Conservation (phyloP, 1,139 yeast genomes). For the Saccharomyces pastorianus region DNA sequence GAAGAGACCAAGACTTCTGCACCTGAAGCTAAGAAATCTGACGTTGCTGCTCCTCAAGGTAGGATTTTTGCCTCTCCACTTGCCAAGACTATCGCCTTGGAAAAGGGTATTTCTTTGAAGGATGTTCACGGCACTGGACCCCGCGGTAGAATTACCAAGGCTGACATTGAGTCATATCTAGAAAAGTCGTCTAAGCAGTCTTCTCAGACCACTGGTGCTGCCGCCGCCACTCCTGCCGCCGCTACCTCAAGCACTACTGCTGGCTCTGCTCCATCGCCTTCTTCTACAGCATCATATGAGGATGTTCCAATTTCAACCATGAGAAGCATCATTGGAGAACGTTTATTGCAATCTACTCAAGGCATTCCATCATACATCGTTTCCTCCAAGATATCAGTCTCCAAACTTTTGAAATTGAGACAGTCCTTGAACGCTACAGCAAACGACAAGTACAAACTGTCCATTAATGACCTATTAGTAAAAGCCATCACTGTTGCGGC, state of each 20-base stretch:
- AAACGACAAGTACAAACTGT: slow-evolving; percentile 81
- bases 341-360: slow-evolving; percentile 80
- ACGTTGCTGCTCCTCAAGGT: slow-evolving; percentile 37
- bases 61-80: slow-evolving; percentile 92
- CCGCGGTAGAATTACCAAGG: slow-evolving; percentile 83
- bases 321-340: slow-evolving; percentile 90
- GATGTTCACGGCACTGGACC: slow-evolving; percentile 90
- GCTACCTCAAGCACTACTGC: slow-evolving; percentile 14
- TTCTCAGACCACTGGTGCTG: slow-evolving; percentile 29
- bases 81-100: slow-evolving; percentile 90
- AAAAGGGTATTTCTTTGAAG: slow-evolving; percentile 81
- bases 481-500: slow-evolving; percentile 92
- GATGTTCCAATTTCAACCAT: slow-evolving; percentile 83
- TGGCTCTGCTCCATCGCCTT: slow-evolving; percentile 40
- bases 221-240: slow-evolving; percentile 42
- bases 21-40: slow-evolving; percentile 5
- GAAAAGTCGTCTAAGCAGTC: slow-evolving; percentile 25
- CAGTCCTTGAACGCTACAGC: slow-evolving; percentile 79
- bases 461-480: slow-evolving; percentile 88
- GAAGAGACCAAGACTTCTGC: not conserved
- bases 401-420: slow-evolving; percentile 86
- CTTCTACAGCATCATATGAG: slow-evolving; percentile 52
- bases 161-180: slow-evolving; percentile 71
- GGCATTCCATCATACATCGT: slow-evolving; percentile 88
- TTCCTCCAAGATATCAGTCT: slow-evolving; percentile 75